These are phyloP conservation scores for Penicillium arizonense DNA, from an alignment of 495 filamentous ascomycete species.

Conservation along the genomic window DNA sequence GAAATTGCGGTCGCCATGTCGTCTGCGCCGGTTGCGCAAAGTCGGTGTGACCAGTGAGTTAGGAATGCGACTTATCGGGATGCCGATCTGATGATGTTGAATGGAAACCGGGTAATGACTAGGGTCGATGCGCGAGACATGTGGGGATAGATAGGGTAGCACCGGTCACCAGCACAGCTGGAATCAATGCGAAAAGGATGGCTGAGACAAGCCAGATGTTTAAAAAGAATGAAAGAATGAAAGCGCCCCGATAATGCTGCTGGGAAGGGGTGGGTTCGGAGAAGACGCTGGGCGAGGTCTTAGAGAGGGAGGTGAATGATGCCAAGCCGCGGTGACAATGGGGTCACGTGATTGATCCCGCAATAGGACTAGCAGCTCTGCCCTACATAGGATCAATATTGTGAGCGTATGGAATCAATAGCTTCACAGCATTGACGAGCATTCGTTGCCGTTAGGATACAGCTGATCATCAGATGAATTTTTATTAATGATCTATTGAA, in stretches of 20 bases:
- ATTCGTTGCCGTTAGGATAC: not conserved
- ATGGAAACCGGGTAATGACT: slow-evolving; percentile 39
- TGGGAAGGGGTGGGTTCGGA: slow-evolving; percentile 17
- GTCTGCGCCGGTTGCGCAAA: slow-evolving; percentile 20
- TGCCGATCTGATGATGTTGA: slow-evolving; percentile 24
- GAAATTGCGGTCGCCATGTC: slow-evolving; percentile 55
- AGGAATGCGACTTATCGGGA: slow-evolving; percentile 27
- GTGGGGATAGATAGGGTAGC: slow-evolving; percentile 46
- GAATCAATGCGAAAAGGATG: slow-evolving; percentile 23
- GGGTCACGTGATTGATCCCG: slow-evolving; percentile 32
- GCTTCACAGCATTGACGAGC: not conserved
- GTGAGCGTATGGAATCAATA: no score
- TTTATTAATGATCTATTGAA: not conserved
- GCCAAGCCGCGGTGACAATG: slow-evolving; percentile 37
- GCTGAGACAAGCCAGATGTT: slow-evolving; percentile 22
- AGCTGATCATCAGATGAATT: not conserved
- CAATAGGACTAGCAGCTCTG: slow-evolving; percentile 18
- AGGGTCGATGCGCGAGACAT: slow-evolving; percentile 50
- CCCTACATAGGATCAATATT: no score
- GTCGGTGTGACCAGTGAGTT: slow-evolving; percentile 13
- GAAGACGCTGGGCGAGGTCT: slow-evolving; percentile 24
- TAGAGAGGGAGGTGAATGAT: slow-evolving; percentile 39
- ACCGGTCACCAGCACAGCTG: slow-evolving; percentile 32
- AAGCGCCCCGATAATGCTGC: slow-evolving; percentile 26
- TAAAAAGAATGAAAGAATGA: slow-evolving; percentile 14